phyloP scores from a whole-genome alignment of 2,329 filamentous ascomycete species.

The Fusarium secorum region DNA sequence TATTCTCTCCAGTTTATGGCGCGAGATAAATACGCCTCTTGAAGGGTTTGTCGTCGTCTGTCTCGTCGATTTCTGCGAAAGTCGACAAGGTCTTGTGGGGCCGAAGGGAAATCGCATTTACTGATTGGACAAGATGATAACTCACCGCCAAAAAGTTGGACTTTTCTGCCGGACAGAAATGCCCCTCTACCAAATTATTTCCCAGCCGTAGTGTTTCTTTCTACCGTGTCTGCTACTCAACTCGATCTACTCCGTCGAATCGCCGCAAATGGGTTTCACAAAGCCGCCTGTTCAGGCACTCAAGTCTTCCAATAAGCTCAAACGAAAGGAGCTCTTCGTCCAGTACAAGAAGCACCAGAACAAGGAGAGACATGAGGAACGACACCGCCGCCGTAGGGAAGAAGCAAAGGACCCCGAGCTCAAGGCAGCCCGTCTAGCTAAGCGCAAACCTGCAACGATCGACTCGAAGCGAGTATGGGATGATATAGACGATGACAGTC shows the following conservation, averaged over 20 bases:
- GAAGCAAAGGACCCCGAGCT: conserved; percentile 84
- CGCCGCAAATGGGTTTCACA: conserved; percentile 44
- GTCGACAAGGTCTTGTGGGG: conserved; percentile 8
- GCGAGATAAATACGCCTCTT: conserved; percentile 11
- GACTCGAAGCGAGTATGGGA: conserved; percentile 94
- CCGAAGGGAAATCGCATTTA: background rate
- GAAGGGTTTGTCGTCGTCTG: conserved; percentile 29
- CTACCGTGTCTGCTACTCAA: background rate
- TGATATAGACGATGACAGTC: conserved; percentile 69
- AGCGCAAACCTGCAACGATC: conserved; percentile 81
- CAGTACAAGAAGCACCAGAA: conserved; percentile 81
- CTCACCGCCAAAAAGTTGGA: conserved; percentile 50
- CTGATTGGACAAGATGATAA: background rate
- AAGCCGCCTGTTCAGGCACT: conserved; percentile 50
- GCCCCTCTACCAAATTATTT: conserved; percentile 33
- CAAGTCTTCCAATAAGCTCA: conserved; percentile 76
- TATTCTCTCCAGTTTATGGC: background rate
- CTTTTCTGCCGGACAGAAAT: conserved; percentile 36
- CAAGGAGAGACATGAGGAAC: conserved; percentile 76
- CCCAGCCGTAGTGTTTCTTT: conserved; percentile 12
- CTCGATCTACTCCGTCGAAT: conserved; percentile 3
- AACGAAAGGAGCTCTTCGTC: conserved; percentile 79
- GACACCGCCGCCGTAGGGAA: conserved; percentile 81
- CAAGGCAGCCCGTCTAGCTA: conserved; percentile 74
- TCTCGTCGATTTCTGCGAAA: conserved; percentile 29